Evolutionary conservation across 768 basidiomycete species (phyloP).

Genomic region (Tulasnella sp.): DNA sequence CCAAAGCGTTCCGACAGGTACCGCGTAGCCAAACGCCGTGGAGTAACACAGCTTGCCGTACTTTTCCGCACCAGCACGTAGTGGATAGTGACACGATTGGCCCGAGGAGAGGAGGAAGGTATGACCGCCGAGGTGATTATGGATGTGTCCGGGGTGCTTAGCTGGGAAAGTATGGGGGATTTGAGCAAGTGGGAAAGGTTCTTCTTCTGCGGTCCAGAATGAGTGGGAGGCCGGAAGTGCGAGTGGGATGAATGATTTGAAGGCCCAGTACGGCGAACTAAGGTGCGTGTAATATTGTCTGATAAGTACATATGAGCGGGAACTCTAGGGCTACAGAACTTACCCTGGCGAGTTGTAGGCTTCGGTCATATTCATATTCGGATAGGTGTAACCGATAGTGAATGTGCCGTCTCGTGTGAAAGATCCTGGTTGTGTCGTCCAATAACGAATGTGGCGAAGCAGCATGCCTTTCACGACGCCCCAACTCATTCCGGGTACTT

Average conservation of each 20-base stretch:
- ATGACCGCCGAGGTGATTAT: constrained; percentile 51
- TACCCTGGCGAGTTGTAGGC: constrained; percentile 66
- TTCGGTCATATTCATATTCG: constrained; percentile 28
- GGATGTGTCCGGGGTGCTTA: constrained; percentile 56
- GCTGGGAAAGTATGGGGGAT: constrained; percentile 42
- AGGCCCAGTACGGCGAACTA: constrained; percentile 68
- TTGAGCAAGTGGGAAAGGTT: constrained; percentile 47
- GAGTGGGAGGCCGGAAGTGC: constrained; percentile 55
- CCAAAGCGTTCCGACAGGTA: constrained; percentile 54
- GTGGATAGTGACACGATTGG: constrained; percentile 68
- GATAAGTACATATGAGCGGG: no score
- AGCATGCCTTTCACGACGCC: constrained; percentile 65
- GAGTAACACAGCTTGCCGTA: constrained; percentile 73
- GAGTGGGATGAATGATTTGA: constrained; percentile 62
- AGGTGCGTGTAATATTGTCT: background rate
- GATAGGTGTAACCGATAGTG: constrained; percentile 39
- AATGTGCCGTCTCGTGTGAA: constrained; percentile 50
- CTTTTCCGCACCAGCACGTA: constrained; percentile 68
- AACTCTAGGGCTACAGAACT: background rate
- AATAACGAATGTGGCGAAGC: constrained; percentile 61
- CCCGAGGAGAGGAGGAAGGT: constrained; percentile 65
- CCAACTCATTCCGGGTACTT: constrained; percentile 56
- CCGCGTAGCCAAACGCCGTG: constrained; percentile 66
- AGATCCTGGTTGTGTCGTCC: constrained; percentile 44
- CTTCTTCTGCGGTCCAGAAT: constrained; percentile 62